phyloP scores from a whole-genome alignment of 2,329 filamentous ascomycete species.

The Aureobasidium sp. region DNA sequence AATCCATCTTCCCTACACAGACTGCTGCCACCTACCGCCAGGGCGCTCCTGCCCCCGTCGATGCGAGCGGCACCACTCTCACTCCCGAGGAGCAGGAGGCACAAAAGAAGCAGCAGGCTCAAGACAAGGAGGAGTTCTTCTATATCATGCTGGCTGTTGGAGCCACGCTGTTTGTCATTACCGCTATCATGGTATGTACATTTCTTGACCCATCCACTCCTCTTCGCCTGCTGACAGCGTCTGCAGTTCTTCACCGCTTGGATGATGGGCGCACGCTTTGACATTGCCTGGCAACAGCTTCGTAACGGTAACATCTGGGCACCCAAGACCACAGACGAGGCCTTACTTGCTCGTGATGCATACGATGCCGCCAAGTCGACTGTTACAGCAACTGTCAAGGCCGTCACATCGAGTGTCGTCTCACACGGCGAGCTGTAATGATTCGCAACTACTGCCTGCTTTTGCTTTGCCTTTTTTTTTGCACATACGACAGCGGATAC shows the following conservation, averaged over 20 bases:
- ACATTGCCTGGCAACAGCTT: conserved; percentile 56
- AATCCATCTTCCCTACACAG: conserved; percentile 60
- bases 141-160: conserved; percentile 63
- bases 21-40: conserved; percentile 50
- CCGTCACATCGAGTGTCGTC: conserved; percentile 18
- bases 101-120: conserved; percentile 45
- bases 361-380: conserved; percentile 11
- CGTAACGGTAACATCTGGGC: conserved; percentile 42
- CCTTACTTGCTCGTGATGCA: conserved; percentile 1
- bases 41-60: conserved; percentile 34
- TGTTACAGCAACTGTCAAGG: conserved; percentile 10
- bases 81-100: conserved; percentile 52
- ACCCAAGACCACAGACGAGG: conserved; percentile 24
- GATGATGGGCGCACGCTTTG: conserved; percentile 75
- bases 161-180: conserved; percentile 62
- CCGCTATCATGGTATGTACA: conserved; percentile 67
- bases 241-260: conserved; percentile 68
- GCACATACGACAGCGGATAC: conserved; percentile 6
- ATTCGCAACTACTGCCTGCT: neutral
- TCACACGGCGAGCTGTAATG: conserved; percentile 25
- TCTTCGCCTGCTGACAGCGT: neutral
- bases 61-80: conserved; percentile 37
- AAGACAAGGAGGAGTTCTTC: conserved; percentile 48
- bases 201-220: neutral
- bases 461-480: neutral